A percentile compares a stretch with the other conserved stretches of the same genome.
These are phyloP conservation scores for Fomitiporia mediterranea DNA, from an alignment of 1,284 basidiomycete species.

Conservation along the genomic window DNA sequence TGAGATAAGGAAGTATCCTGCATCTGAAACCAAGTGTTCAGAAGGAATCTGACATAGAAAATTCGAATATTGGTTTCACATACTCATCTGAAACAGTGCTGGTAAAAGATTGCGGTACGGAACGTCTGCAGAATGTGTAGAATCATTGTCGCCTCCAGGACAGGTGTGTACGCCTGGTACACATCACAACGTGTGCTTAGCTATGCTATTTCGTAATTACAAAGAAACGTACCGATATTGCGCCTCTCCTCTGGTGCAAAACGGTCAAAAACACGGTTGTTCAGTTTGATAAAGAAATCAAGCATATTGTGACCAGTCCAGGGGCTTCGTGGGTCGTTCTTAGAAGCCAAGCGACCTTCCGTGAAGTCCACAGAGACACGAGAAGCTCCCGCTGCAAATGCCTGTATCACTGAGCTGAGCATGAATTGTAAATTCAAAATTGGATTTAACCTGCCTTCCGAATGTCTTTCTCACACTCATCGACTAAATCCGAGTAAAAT, in stretches of 20 bases:
- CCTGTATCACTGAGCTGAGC: background rate
- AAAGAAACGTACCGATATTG: too few species aligned
- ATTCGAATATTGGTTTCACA: background rate
- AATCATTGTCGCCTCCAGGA: slow-evolving; percentile 24
- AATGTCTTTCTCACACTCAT: slow-evolving; percentile 25
- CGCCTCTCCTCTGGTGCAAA: slow-evolving; percentile 24
- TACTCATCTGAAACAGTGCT: slow-evolving; percentile 18
- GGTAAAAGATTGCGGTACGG: slow-evolving; percentile 22
- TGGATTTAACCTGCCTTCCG: slow-evolving; percentile 5
- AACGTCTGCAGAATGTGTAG: slow-evolving; percentile 21
- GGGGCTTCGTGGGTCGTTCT: slow-evolving; percentile 23
- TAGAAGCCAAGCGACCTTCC: slow-evolving; percentile 23
- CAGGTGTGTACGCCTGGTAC: slow-evolving; percentile 26
- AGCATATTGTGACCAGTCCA: slow-evolving; percentile 24
- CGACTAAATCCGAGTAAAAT: slow-evolving; percentile 23
- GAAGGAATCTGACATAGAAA: background rate
- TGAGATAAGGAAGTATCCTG: slow-evolving; percentile 25
- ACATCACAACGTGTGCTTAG: too few species aligned
- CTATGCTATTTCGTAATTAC: too few species aligned
- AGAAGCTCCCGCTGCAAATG: slow-evolving; percentile 23
- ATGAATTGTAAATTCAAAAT: background rate
- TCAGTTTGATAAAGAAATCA: slow-evolving; percentile 24
- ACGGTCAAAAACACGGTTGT: slow-evolving; percentile 24
- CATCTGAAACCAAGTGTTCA: slow-evolving; percentile 14
- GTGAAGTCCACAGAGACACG: slow-evolving; percentile 26